Evolutionary conservation across 768 basidiomycete species (phyloP).

Genomic region (Panaeolus papilionaceus): DNA sequence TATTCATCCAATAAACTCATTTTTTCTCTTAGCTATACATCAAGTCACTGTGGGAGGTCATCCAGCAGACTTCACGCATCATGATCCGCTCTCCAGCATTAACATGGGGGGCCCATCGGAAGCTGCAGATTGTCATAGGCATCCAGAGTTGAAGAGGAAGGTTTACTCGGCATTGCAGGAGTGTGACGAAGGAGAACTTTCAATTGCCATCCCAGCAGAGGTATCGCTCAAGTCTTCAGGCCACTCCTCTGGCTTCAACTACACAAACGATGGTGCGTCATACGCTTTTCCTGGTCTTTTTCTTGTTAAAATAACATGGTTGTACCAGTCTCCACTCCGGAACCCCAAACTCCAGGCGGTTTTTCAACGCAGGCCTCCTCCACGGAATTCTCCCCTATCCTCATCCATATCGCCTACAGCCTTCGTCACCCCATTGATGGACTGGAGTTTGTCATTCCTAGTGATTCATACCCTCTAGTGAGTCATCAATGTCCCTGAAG

Average conservation of each 20-base stretch:
- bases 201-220: constrained; percentile 83
- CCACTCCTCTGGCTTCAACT: constrained; percentile 47
- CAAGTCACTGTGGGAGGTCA: constrained; percentile 75
- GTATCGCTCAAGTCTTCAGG: constrained; percentile 69
- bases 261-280: constrained; percentile 54
- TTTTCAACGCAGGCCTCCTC: constrained; percentile 38
- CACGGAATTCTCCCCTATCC: constrained; percentile 78
- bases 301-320: constrained; percentile 6
- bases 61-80: constrained; percentile 77
- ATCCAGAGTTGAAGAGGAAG: constrained; percentile 93
- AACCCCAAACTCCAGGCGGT: constrained; percentile 71
- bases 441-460: constrained; percentile 82
- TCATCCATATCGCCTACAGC: constrained; percentile 80
- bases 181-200: constrained; percentile 92
- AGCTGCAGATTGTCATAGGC: constrained; percentile 81
- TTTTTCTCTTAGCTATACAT: constrained; percentile 60
- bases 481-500: constrained; percentile 38
- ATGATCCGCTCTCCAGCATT: constrained; percentile 76
- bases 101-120: constrained; percentile 57
- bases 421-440: constrained; percentile 85
- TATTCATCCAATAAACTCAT: neutral
- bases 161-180: constrained; percentile 91
- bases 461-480: constrained; percentile 85
- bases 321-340: constrained; percentile 73
- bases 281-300: neutral